Evolutionary conservation across 768 basidiomycete genomes (phyloP), one percentile per base, ranked within the genome.

Genomic region (Serpula lacrymans): DNA sequence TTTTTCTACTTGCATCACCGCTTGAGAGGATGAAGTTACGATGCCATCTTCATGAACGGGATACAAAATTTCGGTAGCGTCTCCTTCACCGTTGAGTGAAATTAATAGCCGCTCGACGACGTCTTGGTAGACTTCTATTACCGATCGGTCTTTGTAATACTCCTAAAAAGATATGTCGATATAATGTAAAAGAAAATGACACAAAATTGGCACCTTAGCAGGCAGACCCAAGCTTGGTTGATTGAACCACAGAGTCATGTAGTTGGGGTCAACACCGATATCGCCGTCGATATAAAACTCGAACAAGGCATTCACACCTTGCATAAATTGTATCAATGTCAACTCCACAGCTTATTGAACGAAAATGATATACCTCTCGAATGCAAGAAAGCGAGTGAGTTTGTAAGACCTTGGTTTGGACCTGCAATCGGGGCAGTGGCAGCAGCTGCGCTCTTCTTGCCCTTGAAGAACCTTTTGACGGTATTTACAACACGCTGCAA

Each of bases 281-380:
- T 97, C 94, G 22, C 94, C 93, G 43, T 95, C 91, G 42, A 94
- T 74, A n/a, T 68, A 70, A 49, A 92, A 85, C n/a, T 72, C 68
- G 53, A 97, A 88, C 10, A 97, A 62, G 2, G 78, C 84, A 14
- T 76, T 75, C 44, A 95, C 75, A 31, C 82, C 92, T 94, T 47
- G 10, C 21, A 39, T 8, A 35, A 20, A n/a, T n/a, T n/a, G n/a
- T n/a, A 28, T 24, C 31, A 16, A 33, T 49, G 24, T 31, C 16
- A 21, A 46, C n/a, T 16, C 6, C 25, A 34, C 14, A 27, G 5
- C 30, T 6, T 36, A 39, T 10, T 36, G 23, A 34, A 32, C 38
- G 32, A 29, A 35, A 39, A 46, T 6, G 27, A 36, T 6, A 26
- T 48, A 84, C 92, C 90, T 67, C 80, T 72, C 17, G 94, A 89